Evolutionary conservation across 2,329 filamentous ascomycete genomes (phyloP).

Genomic region (Tolypocladium pustulatum): DNA sequence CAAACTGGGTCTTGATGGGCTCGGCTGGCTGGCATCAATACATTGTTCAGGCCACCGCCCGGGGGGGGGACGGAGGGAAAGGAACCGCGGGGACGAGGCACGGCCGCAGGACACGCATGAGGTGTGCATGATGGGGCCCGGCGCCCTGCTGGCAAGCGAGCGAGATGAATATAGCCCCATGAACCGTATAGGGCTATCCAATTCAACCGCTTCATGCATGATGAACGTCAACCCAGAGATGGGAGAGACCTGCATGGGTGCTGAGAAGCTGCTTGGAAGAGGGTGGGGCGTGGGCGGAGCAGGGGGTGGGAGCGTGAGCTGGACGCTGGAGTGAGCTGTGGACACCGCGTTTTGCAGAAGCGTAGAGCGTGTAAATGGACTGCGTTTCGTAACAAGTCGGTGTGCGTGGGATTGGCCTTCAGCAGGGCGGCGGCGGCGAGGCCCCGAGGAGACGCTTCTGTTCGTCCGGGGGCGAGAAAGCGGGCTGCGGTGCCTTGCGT

Average conservation of each 20-base stretch:
- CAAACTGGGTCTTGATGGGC: conserved; percentile 2
- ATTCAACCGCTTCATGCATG: conserved; percentile 1
- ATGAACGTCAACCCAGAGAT: conserved; percentile 4
- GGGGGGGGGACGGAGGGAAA: background rate
- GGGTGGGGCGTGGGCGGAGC: background rate
- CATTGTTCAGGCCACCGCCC: background rate
- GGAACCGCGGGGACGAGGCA: background rate
- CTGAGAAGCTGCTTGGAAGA: background rate
- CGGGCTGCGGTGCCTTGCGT: background rate
- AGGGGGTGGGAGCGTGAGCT: background rate
- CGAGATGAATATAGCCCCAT: background rate
- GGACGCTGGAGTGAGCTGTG: background rate
- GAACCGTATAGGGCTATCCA: background rate
- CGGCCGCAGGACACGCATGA: background rate
- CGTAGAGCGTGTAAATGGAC: background rate
- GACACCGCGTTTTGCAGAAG: background rate
- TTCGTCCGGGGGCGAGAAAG: conserved; percentile 7
- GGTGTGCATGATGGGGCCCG: background rate
- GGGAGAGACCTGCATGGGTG: conserved; percentile 2
- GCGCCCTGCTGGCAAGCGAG: background rate
- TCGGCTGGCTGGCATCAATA: background rate
- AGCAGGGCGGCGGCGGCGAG: background rate
- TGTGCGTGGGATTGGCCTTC: background rate
- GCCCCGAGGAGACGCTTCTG: background rate
- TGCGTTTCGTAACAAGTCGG: background rate